Conservation (phyloP, 176 grass and related monocot species). For the Oryza punctata region DNA sequence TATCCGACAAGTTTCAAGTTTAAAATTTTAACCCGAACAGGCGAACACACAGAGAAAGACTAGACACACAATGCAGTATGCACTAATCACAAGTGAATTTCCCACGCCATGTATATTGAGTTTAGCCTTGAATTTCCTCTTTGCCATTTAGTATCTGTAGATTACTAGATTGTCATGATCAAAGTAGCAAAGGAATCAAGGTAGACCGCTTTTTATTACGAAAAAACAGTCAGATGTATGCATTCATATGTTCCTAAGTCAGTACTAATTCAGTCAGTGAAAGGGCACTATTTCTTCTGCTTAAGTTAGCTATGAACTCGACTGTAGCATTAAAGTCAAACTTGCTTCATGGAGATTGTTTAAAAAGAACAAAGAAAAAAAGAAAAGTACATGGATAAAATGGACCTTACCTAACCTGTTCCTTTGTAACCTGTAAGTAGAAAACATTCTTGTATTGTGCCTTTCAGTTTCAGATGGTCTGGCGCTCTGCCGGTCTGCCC, state of each 20-base stretch:
- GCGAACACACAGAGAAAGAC: no score
- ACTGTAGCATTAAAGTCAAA: background rate
- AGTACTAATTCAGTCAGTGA: no score
- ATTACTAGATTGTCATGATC: background rate
- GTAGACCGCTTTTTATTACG: background rate
- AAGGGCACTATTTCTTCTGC: no score
- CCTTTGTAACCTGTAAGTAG: background rate
- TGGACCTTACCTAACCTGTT: background rate
- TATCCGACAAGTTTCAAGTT: background rate
- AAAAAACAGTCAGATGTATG: background rate
- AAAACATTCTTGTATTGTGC: background rate
- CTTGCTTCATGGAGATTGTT: background rate
- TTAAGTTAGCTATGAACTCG: no score
- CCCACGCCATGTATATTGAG: background rate
- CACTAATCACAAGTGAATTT: background rate
- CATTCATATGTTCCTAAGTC: background rate
- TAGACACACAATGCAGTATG: no score
- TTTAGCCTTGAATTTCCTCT: background rate
- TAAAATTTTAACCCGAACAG: background rate
- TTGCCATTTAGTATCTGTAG: no score
- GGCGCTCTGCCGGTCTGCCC: background rate
- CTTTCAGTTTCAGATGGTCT: slow-evolving; percentile 13
- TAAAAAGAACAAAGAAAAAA: background rate
- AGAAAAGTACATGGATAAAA: background rate
- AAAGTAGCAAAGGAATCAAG: background rate